Conservation (phyloP, 306 rosid species). For the Quercus aquifolioides region DNA sequence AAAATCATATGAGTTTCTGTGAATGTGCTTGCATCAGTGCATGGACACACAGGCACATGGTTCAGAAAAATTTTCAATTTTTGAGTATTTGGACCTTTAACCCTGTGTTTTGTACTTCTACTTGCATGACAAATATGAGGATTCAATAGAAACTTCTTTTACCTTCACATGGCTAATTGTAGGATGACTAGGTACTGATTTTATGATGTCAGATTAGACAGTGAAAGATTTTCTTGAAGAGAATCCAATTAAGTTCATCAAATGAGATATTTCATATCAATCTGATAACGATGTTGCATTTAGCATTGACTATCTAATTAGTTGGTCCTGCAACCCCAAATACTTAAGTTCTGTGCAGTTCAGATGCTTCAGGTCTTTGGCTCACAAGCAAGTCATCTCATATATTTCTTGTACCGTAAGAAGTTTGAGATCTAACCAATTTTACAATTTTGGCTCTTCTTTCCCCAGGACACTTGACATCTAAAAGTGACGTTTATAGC, state of each 20-base stretch:
- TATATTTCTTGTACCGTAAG: background rate
- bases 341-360: background rate
- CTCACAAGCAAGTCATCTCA: background rate
- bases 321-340: background rate
- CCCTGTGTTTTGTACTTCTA: background rate
- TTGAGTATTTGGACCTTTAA: background rate
- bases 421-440: conserved; percentile 19
- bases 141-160: background rate
- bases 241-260: background rate
- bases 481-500: conserved; percentile 96
- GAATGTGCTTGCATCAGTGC: background rate
- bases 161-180: background rate
- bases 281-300: background rate
- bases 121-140: background rate
- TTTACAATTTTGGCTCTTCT: conserved; percentile 18
- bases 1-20: background rate
- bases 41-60: background rate
- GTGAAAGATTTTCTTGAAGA: background rate
- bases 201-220: background rate
- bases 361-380: background rate
- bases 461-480: conserved; percentile 79
- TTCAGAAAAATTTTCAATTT: background rate
- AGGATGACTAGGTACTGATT: background rate
- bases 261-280: background rate
- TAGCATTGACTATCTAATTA: background rate